A percentile compares a stretch with the other conserved stretches of the same genome.
Conservation (phyloP, 2,329 filamentous ascomycete species). For the Aureobasidium zeae region DNA sequence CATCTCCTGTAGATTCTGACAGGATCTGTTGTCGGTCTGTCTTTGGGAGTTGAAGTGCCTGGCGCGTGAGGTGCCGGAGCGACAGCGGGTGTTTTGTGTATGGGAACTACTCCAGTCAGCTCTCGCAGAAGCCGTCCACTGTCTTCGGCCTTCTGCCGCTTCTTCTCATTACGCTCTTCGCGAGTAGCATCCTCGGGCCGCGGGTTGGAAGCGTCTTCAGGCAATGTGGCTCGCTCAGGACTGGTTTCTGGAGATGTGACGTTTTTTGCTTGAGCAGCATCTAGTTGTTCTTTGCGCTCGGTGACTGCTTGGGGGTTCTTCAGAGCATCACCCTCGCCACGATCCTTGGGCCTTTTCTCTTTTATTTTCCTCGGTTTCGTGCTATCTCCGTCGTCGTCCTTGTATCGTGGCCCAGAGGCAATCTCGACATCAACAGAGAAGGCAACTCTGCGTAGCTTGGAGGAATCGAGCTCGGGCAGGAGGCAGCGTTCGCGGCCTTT, state of each 20-base stretch:
- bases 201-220: slow-evolving; percentile 23
- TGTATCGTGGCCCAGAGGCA: slow-evolving; percentile 72
- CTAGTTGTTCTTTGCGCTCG: slow-evolving; percentile 48
- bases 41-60: slow-evolving; percentile 32
- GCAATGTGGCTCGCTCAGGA: slow-evolving; percentile 18
- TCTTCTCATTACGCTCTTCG: slow-evolving; percentile 85
- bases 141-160: slow-evolving; percentile 71
- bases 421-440: slow-evolving; percentile 98
- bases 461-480: slow-evolving; percentile 67
- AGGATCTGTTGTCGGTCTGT: slow-evolving; percentile 77
- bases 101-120: slow-evolving; percentile 54
- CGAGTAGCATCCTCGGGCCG: slow-evolving; percentile 62
- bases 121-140: slow-evolving; percentile 83
- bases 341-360: slow-evolving; percentile 53
- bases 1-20: slow-evolving; percentile 88
- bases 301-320: slow-evolving; percentile 53
- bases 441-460: slow-evolving; percentile 76
- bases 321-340: slow-evolving; percentile 63
- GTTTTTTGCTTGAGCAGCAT: slow-evolving; percentile 27
- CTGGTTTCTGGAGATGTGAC: slow-evolving; percentile 30
- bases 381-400: slow-evolving; percentile 38
- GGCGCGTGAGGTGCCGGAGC: slow-evolving; percentile 20
- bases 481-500: slow-evolving; percentile 67
- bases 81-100: slow-evolving; percentile 24
- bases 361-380: slow-evolving; percentile 51